Percentiles rank a stretch among this genome's conserved stretches.
phyloP scores from a whole-genome alignment of 202 grass and related monocot genomes.

The Hordeum pubiflorum region DNA sequence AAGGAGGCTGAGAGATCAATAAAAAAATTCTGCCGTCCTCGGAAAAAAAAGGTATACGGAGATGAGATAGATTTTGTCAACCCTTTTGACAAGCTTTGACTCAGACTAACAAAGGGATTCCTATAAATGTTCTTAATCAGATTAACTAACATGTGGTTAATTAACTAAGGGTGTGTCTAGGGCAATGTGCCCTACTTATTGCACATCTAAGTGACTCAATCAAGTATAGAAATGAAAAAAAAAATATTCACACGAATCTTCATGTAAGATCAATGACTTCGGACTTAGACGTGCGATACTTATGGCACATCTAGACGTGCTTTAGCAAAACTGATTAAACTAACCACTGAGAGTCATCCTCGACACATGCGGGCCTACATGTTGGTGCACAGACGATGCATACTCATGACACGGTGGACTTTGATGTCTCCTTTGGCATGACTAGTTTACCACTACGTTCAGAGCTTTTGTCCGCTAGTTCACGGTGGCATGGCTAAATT shows the following conservation, averaged over 20 bases:
- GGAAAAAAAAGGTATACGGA: background rate
- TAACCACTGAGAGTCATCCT: background rate
- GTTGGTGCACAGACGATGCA: slow-evolving; percentile 44
- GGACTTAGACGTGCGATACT: too few relatives aligned
- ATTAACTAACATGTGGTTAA: too few relatives aligned
- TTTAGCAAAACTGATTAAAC: too few relatives aligned
- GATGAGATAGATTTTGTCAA: background rate
- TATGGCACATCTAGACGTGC: too few relatives aligned
- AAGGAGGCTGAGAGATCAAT: background rate
- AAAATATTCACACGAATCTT: too few relatives aligned
- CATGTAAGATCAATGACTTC: too few relatives aligned
- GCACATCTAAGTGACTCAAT: too few relatives aligned
- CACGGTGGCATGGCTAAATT: slow-evolving; percentile 27
- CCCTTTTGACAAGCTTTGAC: background rate
- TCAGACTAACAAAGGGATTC: background rate
- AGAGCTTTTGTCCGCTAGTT: slow-evolving; percentile 42
- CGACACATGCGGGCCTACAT: slow-evolving; percentile 27
- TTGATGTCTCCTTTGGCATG: slow-evolving; percentile 3
- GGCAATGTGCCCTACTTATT: too few relatives aligned
- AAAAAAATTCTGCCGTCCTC: background rate
- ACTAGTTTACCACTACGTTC: slow-evolving; percentile 36
- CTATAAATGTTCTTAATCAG: background rate
- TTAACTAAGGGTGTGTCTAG: too few relatives aligned
- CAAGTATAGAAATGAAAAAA: too few relatives aligned
- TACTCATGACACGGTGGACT: slow-evolving; percentile 37